Evolutionary conservation across 805 yeast species (phyloP).

Genomic region (Candida sakaeoensis): DNA sequence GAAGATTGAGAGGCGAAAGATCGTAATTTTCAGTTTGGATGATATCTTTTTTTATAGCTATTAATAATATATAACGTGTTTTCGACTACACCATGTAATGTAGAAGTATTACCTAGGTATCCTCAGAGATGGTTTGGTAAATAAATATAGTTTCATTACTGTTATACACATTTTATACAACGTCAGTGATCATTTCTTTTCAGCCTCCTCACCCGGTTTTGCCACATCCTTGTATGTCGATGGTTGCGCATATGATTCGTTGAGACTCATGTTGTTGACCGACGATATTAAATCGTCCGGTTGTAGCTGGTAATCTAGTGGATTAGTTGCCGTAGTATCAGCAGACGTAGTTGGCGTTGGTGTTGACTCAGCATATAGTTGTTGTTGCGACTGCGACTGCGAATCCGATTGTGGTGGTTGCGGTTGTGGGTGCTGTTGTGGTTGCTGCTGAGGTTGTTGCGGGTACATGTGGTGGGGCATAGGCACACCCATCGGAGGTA

Average conservation of each 20-base stretch:
- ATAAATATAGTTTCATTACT: not conserved
- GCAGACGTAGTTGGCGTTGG: not conserved
- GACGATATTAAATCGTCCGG: constrained; percentile 10
- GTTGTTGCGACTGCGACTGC: no score
- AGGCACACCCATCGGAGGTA: constrained; percentile 2
- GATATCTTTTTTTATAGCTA: constrained; percentile 1
- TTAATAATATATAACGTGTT: no score
- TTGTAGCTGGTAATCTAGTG: constrained; percentile 4
- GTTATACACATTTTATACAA: not conserved
- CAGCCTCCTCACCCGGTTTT: not conserved
- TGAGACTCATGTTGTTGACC: constrained; percentile 5
- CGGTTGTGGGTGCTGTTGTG: no score
- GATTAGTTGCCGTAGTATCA: not conserved
- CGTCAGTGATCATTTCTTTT: not conserved
- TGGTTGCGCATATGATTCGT: constrained; percentile 7
- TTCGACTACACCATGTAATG: no score
- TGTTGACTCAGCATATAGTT: not conserved
- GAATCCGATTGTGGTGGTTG: no score
- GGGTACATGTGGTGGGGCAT: not conserved
- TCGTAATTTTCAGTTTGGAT: no score
- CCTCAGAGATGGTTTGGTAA: not conserved
- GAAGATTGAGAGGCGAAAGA: constrained; percentile 97
- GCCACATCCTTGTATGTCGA: not conserved
- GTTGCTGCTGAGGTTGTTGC: not conserved
- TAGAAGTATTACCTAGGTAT: no score